Base-by-base conservation (phyloP, 495 filamentous ascomycete genomes). In the Niebla homalea region DNA sequence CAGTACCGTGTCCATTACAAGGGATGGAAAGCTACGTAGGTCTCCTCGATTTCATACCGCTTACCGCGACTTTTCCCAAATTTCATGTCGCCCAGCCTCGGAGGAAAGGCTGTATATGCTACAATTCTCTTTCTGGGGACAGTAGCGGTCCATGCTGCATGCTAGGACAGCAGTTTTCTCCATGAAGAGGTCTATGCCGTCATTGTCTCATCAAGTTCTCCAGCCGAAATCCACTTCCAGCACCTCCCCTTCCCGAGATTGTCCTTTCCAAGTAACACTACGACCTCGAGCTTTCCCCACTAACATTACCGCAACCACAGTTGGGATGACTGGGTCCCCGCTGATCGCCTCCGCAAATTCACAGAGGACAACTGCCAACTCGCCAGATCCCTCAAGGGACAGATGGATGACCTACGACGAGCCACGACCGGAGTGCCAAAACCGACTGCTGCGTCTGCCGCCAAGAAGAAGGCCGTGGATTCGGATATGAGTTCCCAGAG, bases 281-380 rank as follows among this genome's bases (percentile, higher is more conserved):
- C 38, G 5, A 7, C 12, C 16, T 43, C 16, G 6, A 29, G 16
- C 38, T 42, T 50, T 5, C 10, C 22, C 36, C 42, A 26, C 35
- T 19, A 15, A 23, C 16, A 7, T 43, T 19, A 36, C 56, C 5
- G 1, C 29, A 7, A 32, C 29, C 7, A 32, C 29, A 87, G 85
- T 41, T 98, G 92, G 92, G 92, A 98, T 70, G 92, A 98, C 72
- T 97, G 90, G 89, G 92, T 97, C 36, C 80, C 86, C 8, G 81
- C 90, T 64, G 92, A 97, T 64, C 87, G 92, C 48, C 80, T 98
- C 14, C 81, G 90, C 50, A 96, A 96, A 71, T 82, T 87, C 65
- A 94, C 80, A 35, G 87, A 94, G 36, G 92, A 97, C 68, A 96
- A 97, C 65, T 82, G 83, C 60, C 85, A 87, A 54, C 75, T 94